Evolutionary conservation across 2,329 filamentous ascomycete genomes (phyloP).

Genomic region (Raffaelea arxii): DNA sequence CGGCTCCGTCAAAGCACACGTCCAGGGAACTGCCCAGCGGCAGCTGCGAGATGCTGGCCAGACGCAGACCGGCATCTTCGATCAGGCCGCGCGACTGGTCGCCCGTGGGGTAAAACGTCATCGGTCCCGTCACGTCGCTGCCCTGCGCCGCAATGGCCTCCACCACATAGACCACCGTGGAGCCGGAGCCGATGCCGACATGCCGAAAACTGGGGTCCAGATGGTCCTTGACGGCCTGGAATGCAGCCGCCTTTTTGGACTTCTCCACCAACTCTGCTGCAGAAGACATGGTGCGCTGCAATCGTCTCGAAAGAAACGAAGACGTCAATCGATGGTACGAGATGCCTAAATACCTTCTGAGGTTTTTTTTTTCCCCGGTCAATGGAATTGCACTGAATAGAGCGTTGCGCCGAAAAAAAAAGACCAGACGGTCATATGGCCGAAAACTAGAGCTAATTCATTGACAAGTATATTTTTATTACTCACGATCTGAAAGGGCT

Average conservation of each 20-base stretch:
- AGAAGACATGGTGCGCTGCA: background rate
- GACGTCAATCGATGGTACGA: background rate
- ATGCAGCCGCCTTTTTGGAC: slow-evolving; percentile 67
- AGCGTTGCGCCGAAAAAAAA: no score
- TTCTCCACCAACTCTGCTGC: slow-evolving; percentile 45
- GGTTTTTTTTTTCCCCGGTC: no score
- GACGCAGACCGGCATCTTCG: slow-evolving; percentile 62
- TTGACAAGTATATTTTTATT: no score
- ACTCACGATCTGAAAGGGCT: no score
- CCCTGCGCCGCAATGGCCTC: slow-evolving; percentile 63
- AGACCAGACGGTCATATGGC: no score
- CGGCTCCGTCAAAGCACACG: slow-evolving; percentile 90
- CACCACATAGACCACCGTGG: slow-evolving; percentile 76
- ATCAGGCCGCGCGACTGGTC: slow-evolving; percentile 87
- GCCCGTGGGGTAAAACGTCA: slow-evolving; percentile 87
- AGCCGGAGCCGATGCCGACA: slow-evolving; percentile 73
- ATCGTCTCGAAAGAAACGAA: background rate
- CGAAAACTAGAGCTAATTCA: no score
- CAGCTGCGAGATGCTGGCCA: slow-evolving; percentile 69
- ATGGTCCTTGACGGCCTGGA: slow-evolving; percentile 63
- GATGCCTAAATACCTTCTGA: no score
- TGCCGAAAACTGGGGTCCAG: slow-evolving; percentile 52
- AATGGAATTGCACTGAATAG: no score
- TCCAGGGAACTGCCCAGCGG: slow-evolving; percentile 55
- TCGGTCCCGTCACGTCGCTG: slow-evolving; percentile 42